Conservation (phyloP, 1,139 yeast genomes). For the Lodderomyces pseudojiufengensis region DNA sequence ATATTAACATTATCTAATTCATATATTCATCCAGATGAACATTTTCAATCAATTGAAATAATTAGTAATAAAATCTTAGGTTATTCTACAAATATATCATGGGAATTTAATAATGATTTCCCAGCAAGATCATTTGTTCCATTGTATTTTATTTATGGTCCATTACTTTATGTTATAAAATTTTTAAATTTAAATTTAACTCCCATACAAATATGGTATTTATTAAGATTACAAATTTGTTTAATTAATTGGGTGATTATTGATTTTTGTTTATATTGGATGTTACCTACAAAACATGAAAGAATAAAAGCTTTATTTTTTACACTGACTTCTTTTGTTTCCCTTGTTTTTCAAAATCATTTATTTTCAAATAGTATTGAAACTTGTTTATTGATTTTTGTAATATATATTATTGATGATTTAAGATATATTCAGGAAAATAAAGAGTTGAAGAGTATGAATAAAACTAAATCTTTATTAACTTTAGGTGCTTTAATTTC, state of each 20-base stretch:
- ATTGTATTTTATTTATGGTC: conserved; percentile 66
- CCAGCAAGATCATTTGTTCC: conserved; percentile 80
- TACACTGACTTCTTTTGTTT: conserved; percentile 72
- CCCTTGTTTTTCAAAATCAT: conserved; percentile 79
- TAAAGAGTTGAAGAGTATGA: conserved; percentile 9
- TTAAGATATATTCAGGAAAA: conserved; percentile 30
- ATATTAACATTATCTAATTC: conserved; percentile 67
- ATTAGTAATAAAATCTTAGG: conserved; percentile 49
- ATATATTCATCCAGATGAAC: conserved; percentile 97
- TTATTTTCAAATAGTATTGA: conserved; percentile 87
- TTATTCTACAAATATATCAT: conserved; percentile 55
- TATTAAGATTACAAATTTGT: conserved; percentile 56
- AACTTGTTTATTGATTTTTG: conserved; percentile 59
- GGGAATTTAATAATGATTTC: conserved; percentile 67
- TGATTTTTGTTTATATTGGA: conserved; percentile 47
- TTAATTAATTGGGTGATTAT: conserved; percentile 55
- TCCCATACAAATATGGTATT: conserved; percentile 52
- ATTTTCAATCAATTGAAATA: conserved; percentile 83
- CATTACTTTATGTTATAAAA: conserved; percentile 42
- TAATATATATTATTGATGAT: conserved; percentile 50
- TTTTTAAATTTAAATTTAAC: conserved; percentile 21
- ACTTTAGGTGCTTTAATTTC: conserved; percentile 33
- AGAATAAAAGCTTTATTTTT: conserved; percentile 62
- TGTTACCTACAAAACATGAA: conserved; percentile 59
- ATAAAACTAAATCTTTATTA: conserved; percentile 11